Evolutionary conservation across 306 rosid genomes (phyloP).

Genomic region (Cicer chorassanicum): DNA sequence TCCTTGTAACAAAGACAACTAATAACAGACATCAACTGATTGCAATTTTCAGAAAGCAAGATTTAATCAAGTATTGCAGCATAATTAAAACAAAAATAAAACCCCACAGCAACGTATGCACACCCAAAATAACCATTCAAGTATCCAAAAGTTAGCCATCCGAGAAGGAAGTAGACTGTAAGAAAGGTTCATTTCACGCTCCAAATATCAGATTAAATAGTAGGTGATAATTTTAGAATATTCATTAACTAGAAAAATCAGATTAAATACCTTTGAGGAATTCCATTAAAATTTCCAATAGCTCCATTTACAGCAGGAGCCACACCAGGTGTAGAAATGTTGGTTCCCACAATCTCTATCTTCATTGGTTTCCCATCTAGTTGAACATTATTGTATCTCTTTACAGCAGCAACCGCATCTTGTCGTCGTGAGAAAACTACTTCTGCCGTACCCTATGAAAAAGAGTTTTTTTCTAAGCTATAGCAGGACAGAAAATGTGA

Average conservation of each 20-base stretch:
- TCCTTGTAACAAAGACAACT: not conserved
- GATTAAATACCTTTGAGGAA: conserved; percentile 62
- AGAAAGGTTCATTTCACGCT: not conserved
- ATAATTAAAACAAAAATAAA: not conserved
- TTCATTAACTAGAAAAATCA: conserved; percentile 8
- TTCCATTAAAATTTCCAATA: conserved; percentile 65
- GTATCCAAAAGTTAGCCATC: not conserved
- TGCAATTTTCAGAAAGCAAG: conserved; percentile 16
- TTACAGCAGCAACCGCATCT: conserved; percentile 91
- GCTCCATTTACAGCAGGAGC: conserved; percentile 56
- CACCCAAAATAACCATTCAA: not conserved
- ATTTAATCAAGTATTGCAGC: conserved; percentile 16
- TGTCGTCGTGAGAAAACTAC: conserved; percentile 78
- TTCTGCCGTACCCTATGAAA: conserved; percentile 89
- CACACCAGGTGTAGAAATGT: conserved; percentile 62
- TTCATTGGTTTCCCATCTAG: conserved; percentile 95
- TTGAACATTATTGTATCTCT: conserved; percentile 93
- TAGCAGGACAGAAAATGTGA: conserved; percentile 46
- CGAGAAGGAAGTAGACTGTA: not conserved
- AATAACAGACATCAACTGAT: not conserved
- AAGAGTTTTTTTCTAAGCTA: conserved; percentile 46
- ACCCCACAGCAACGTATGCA: conserved; percentile 1
- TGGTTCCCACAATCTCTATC: conserved; percentile 91
- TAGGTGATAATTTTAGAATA: conserved; percentile 6
- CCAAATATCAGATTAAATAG: not conserved